Evolutionary conservation across 139 green algal species (phyloP), one percentile per base, ranked within the genome.

Genomic region (Dunaliella primolecta): DNA sequence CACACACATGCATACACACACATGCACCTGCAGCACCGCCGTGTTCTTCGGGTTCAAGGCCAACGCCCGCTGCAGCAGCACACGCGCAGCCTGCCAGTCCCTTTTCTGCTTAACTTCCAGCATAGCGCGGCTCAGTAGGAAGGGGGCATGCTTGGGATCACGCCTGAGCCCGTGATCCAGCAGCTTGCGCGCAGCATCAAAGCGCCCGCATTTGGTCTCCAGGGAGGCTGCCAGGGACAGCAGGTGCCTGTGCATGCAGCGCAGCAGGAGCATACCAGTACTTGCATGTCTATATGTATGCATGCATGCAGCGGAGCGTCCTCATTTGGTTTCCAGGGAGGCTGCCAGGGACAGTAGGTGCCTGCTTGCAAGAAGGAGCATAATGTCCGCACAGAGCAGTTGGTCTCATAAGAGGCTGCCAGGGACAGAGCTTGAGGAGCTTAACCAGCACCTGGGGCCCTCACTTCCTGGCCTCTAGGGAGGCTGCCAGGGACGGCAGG

Each of bases 211-310:
- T 29, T 86, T 87, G 0, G 64, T 46, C 77, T 88, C 85, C 78
- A 89, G n/a, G 3, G 84, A 88, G 23, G 85, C 85, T 23, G 85
- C 89, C 24, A 87, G 80, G 24, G 84, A 76, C 30, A 85, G 71
- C n/a, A 91, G 81, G 56, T 87, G 82, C 46, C 46, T 64, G 46
- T 15, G 15, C 46, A 64, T 25, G 46, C 7, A 64, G 46, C 15
- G 46, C 46, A 64, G 46, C 46, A 64, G 46, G 46, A 64, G 46
- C 46, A 64, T 64, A 15, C 46, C n/a, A n/a, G n/a, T n/a, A n/a
- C n/a, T n/a, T n/a, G n/a, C n/a, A n/a, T n/a, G n/a, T n/a, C n/a
- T n/a, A n/a, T 64, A 25, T 64, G 46, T 7, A 7, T 25, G 46
- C 46, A 25, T 64, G 46, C 46, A 25, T 7, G 21, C 33, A n/a